Percentiles rank a stretch among this genome's conserved stretches.
These are phyloP conservation scores for Begonia fuchsioides DNA, from an alignment of 306 rosid genomes.

Conservation along the genomic window DNA sequence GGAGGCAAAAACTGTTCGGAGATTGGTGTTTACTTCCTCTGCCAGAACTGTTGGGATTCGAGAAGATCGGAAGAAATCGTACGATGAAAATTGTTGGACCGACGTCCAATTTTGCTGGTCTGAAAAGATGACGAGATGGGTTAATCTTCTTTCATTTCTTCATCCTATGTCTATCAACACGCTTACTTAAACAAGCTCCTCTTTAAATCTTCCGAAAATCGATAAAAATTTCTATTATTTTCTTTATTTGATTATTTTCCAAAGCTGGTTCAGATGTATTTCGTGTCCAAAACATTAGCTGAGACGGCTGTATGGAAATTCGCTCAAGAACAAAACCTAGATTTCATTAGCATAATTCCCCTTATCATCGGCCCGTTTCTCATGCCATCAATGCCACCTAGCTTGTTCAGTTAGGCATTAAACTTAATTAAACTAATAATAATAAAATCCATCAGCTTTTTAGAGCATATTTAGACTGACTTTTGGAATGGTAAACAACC, in stretches of 20 bases:
- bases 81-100: slow-evolving; percentile 51
- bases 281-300: slow-evolving; percentile 59
- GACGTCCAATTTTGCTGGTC: slow-evolving; percentile 38
- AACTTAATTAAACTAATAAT: too few species aligned
- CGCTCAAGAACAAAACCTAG: slow-evolving; percentile 40
- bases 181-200: too few species aligned
- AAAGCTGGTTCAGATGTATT: slow-evolving; percentile 81
- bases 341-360: slow-evolving; percentile 42
- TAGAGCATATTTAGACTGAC: too few species aligned
- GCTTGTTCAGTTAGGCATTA: too few species aligned
- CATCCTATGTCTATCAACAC: too few species aligned
- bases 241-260: too few species aligned
- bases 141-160: slow-evolving; percentile 4
- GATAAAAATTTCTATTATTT: too few species aligned
- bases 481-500: too few species aligned
- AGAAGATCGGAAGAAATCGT: slow-evolving; percentile 12
- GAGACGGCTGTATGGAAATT: slow-evolving; percentile 69
- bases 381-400: slow-evolving; percentile 51
- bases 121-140: slow-evolving; percentile 69
- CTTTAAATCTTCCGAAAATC: too few species aligned
- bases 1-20: slow-evolving; percentile 37
- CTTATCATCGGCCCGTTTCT: slow-evolving; percentile 62
- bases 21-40: slow-evolving; percentile 57
- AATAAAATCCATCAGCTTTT: too few species aligned
- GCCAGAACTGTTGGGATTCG: slow-evolving; percentile 37